Evolutionary conservation across 306 rosid genomes (phyloP).

Genomic region (Sesbania bispinosa): DNA sequence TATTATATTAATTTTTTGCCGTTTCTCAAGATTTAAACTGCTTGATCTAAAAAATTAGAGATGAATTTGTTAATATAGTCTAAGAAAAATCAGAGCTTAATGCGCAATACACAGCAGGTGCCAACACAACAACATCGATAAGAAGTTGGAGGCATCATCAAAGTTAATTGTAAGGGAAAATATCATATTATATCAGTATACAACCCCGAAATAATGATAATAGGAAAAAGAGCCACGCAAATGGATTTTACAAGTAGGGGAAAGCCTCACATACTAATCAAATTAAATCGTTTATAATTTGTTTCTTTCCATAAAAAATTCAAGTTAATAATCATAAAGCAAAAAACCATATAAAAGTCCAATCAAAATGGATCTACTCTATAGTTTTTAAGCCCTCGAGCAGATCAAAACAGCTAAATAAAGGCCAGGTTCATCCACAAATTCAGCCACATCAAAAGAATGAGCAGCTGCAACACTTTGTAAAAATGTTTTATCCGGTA

Average conservation of each 20-base stretch:
- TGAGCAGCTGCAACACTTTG: constrained; percentile 56
- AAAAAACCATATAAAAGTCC: constrained; percentile 8
- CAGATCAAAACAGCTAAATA: constrained; percentile 70
- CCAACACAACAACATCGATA: not conserved
- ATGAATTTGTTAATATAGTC: no score
- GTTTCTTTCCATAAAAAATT: not conserved
- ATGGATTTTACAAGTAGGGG: not conserved
- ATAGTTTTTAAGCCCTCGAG: constrained; percentile 30
- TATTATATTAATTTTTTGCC: no score
- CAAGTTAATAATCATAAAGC: not conserved
- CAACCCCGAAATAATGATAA: not conserved
- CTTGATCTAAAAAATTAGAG: no score
- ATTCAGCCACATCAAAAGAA: constrained; percentile 59
- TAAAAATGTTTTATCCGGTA: constrained; percentile 62
- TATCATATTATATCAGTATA: not conserved
- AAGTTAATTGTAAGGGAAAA: not conserved
- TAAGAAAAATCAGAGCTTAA: not conserved
- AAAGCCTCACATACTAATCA: not conserved
- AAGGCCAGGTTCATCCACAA: constrained; percentile 58
- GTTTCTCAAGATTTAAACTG: no score
- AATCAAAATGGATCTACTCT: constrained; percentile 3
- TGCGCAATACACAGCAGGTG: not conserved
- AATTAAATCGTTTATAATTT: not conserved
- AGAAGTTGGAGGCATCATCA: not conserved
- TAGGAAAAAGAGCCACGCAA: no score